Evolutionary conservation across 495 filamentous ascomycete genomes (phyloP), one percentile per base, ranked within the genome.

Genomic region (Penicillium turbatum): DNA sequence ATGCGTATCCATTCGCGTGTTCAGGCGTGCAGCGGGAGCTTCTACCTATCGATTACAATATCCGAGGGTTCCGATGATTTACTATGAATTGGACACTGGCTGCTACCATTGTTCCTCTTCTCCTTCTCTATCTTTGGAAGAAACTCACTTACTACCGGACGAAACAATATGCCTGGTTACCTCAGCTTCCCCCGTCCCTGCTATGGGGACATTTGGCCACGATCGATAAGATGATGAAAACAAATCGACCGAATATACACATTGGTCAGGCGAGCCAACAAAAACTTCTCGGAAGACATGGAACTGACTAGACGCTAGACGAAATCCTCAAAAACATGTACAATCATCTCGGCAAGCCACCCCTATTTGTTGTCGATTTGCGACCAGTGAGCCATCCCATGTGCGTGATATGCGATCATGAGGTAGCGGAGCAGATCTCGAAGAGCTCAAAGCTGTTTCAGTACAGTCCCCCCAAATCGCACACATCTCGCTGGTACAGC

Each of bases 391-490:
- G 37, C 13, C 51, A 46, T 5, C 55, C 65, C 17, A 56, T 65
- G 8, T 48, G 36, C 31, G 37, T 62, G 2, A 41, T 62, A 7
- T 57, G 56, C 26, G 51, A 32, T 15, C 59, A 62, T 54, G 51
- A 65, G 8, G 30, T 65, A 10, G 62, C 62, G 13, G 62, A 65
- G 41, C 62, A 61, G 17, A 54, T 80, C 3, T 63, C 70, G 0
- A 62, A 59, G 12, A 17, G 62, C 0, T 66, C 72, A 8, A 76
- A 70, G 46, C 13, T 26, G 8, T 73, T 68, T 36, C 71, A 69
- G 6, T 77, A 72, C 54, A 74, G 73, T 44, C 45, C 60, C 8
- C 60, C 74, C 3, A 82, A 82, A 53, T 68, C 67, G 0, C 73
- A 73, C 6, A 70, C 69, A 0, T 24, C 72, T 0, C 39, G 38